Conservation (phyloP, 768 basidiomycete genomes). For the Rhodotorula graminis region DNA sequence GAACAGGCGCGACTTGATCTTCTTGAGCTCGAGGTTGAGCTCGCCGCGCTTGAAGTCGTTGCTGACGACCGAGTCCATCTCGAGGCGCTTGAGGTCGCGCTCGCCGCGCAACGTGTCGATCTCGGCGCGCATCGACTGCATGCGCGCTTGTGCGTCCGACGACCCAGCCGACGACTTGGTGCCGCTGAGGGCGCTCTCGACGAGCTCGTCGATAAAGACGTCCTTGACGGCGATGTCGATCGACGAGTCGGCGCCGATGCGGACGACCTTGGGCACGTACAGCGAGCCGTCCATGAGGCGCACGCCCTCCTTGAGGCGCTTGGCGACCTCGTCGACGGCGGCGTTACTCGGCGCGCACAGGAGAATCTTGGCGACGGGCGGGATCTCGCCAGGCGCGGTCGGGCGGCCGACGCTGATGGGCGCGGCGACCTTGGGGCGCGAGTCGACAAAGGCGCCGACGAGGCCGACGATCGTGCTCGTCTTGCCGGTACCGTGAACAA, state of each 20-base stretch:
- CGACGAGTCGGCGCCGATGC: constrained; percentile 71
- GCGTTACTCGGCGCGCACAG: constrained; percentile 98
- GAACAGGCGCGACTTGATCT: constrained; percentile 63
- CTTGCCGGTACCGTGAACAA: constrained; percentile 98
- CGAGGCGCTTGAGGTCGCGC: constrained; percentile 59
- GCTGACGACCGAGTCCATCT: constrained; percentile 58
- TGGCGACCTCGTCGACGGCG: constrained; percentile 92
- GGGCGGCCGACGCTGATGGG: constrained; percentile 54
- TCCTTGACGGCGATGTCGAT: constrained; percentile 77
- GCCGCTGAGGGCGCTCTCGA: constrained; percentile 62
- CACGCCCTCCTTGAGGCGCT: constrained; percentile 75
- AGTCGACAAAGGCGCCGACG: constrained; percentile 67
- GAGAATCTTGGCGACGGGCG: constrained; percentile 66
- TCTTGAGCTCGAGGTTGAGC: constrained; percentile 67
- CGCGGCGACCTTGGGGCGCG: constrained; percentile 27
- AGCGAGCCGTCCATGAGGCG: constrained; percentile 56
- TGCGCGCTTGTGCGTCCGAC: constrained; percentile 56
- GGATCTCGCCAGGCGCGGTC: constrained; percentile 50
- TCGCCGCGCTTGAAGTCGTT: constrained; percentile 56
- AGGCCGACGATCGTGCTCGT: constrained; percentile 95
- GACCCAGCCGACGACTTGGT: constrained; percentile 42
- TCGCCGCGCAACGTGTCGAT: constrained; percentile 64
- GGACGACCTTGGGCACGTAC: constrained; percentile 71
- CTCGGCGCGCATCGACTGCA: constrained; percentile 60
- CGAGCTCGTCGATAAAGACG: constrained; percentile 77